A percentile compares a stretch with the other conserved stretches of the same genome.
These are phyloP conservation scores for Phialophora macrospora DNA, from an alignment of 2,329 filamentous ascomycete genomes.

Conservation along the genomic window DNA sequence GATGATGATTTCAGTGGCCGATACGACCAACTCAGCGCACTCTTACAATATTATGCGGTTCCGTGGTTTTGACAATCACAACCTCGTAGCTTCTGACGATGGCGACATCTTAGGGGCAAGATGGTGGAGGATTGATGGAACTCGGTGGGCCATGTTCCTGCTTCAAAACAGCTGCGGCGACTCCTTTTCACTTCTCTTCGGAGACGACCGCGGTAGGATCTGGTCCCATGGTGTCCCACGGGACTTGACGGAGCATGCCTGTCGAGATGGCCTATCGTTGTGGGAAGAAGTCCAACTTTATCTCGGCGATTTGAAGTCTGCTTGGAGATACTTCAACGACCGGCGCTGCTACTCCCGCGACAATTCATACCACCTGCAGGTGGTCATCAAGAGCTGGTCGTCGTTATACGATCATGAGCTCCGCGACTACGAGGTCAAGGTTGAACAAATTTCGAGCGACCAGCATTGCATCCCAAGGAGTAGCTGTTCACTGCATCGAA, in stretches of 20 bases:
- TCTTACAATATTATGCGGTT: too few species aligned
- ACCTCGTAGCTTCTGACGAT: too few species aligned
- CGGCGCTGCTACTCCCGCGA: not conserved
- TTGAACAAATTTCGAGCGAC: too few species aligned
- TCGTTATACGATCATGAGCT: fast-evolving
- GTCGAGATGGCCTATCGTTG: not conserved
- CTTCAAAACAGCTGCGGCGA: not conserved
- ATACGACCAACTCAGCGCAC: too few species aligned
- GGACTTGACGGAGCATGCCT: not conserved
- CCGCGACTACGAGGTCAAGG: too few species aligned
- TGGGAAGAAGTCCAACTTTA: not conserved
- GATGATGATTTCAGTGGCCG: too few species aligned
- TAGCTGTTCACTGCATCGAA: too few species aligned
- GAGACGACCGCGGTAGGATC: not conserved
- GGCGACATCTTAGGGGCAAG: too few species aligned
- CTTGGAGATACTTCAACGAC: not conserved
- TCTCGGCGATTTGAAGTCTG: not conserved
- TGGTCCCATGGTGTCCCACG: not conserved
- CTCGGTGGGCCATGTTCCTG: not conserved
- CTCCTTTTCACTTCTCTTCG: not conserved
- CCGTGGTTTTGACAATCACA: too few species aligned
- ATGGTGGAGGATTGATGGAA: not conserved
- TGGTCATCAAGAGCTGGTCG: not conserved
- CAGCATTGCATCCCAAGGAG: too few species aligned
- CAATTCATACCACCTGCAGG: not conserved